Evolutionary conservation across 2,329 filamentous ascomycete genomes (phyloP).

Genomic region (Aphanocladium album): DNA sequence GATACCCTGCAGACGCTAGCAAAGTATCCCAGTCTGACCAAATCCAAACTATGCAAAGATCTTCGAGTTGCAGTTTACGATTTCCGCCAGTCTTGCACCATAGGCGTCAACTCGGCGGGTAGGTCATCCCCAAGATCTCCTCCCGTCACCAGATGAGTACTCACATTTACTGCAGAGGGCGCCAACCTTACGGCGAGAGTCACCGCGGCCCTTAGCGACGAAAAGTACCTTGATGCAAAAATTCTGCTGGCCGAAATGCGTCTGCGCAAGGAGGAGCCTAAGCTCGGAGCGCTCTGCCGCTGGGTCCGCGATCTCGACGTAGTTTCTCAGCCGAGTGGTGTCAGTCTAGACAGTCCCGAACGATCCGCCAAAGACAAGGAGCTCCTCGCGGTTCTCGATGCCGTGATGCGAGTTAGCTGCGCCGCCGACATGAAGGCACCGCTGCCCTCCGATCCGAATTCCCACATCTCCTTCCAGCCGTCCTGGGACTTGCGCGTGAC

Average conservation of each 20-base stretch:
- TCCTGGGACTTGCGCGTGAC: conserved; percentile 54
- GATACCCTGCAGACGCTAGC: conserved; percentile 58
- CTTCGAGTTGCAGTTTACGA: conserved; percentile 62
- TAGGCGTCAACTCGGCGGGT: conserved; percentile 55
- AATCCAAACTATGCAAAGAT: conserved; percentile 63
- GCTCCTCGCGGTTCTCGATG: conserved; percentile 57
- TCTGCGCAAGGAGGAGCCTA: conserved; percentile 59
- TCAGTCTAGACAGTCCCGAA: conserved; percentile 24
- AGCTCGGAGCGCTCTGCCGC: conserved; percentile 63
- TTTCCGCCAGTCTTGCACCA: conserved; percentile 64
- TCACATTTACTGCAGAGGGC: conserved; percentile 33
- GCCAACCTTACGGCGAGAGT: conserved; percentile 63
- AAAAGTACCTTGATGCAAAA: conserved; percentile 59
- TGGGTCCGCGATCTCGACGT: conserved; percentile 70
- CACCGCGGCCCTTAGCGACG: conserved; percentile 60
- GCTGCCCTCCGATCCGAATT: conserved; percentile 25
- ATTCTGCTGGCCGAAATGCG: conserved; percentile 66
- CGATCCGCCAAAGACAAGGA: conserved; percentile 46
- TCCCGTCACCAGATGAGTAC: conserved; percentile 11
- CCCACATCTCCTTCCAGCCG: conserved; percentile 53
- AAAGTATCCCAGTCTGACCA: conserved; percentile 57
- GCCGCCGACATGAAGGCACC: conserved; percentile 48
- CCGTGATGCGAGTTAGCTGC: conserved; percentile 58
- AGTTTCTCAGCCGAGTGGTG: conserved; percentile 49
- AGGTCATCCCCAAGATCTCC: conserved; percentile 14